Evolutionary conservation across 352 stramenopile genomes (phyloP).

Genomic region (Phytophthora multivora): DNA sequence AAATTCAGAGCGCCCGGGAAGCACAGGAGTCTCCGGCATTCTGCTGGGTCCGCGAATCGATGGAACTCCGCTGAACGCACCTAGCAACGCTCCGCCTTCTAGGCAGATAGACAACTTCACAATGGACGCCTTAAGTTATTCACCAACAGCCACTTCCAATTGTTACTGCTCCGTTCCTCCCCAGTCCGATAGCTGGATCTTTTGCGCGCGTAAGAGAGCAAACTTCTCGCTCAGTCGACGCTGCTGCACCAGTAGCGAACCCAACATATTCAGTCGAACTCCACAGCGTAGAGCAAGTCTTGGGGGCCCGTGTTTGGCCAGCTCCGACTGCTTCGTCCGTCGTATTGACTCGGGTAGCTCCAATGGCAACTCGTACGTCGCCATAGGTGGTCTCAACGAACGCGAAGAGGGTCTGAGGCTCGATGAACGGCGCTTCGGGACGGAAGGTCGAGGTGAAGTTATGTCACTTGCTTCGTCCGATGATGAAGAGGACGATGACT

Average conservation of each 20-base stretch:
- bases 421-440: slow-evolving; percentile 8
- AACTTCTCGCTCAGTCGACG: slow-evolving; percentile 45
- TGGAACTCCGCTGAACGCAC: slow-evolving; percentile 28
- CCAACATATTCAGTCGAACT: slow-evolving; percentile 51
- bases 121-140: slow-evolving; percentile 56
- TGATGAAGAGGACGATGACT: slow-evolving; percentile 17
- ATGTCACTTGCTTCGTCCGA: slow-evolving; percentile 7
- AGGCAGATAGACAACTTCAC: slow-evolving; percentile 25
- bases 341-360: slow-evolving; percentile 60
- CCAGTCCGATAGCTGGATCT: slow-evolving; percentile 62
- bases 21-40: slow-evolving; percentile 33
- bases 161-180: slow-evolving; percentile 3
- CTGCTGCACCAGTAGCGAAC: slow-evolving; percentile 47
- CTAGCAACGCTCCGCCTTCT: background rate
- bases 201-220: slow-evolving; percentile 38
- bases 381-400: slow-evolving; percentile 43
- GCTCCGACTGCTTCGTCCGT: slow-evolving; percentile 41
- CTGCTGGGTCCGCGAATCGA: slow-evolving; percentile 42
- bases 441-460: background rate
- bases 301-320: slow-evolving; percentile 54
- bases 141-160: background rate
- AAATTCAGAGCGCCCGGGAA: slow-evolving; percentile 33
- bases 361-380: slow-evolving; percentile 66
- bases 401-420: slow-evolving; percentile 1
- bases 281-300: slow-evolving; percentile 62